Base-by-base conservation (phyloP, 805 yeast genomes). In the Wickerhamiella brachini region DNA sequence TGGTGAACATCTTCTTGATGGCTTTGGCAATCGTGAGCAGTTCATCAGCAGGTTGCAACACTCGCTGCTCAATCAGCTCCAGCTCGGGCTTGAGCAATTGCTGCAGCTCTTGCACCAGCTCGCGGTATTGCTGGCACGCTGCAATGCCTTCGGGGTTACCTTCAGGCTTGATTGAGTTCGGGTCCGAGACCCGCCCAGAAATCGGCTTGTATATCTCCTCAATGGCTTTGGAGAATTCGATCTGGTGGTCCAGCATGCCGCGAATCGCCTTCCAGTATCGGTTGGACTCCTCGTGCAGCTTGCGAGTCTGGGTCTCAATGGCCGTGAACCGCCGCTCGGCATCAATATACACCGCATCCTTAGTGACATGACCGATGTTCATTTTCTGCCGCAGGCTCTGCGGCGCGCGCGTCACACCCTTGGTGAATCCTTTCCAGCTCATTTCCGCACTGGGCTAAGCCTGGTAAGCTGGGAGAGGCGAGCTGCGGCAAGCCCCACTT, bases 291-390 rank as follows among this genome's bases (percentile, higher is more conserved):
- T 84, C 87, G 59, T 88, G 83, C 54, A 93, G 73, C 64, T 86
- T 84, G 70, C 87, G 85, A 39, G 97, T 88, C 67, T 89, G 95
- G 17, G 70, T 65, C 67, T 93, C 98, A 60, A 93, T 73, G 64
- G 90, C 96, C 65, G 84, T 85, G 73, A 93, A 93, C 62, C 98
- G 78, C 67, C 97, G 79, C 68, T 93, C 98, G 6, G 98, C 97
- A 70, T 93, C 98, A 26, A 76, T 77, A 67, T 88, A 93, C 13
- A 93, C 96, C 0, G 95, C 79, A 63, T 93, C 98, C 47, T 70
- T 74, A n/a, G 88, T 80, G 44, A 51, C 53, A 38, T 62, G 62
- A 48, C 70, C 71, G 86, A 87, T 88, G 68, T 93, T 83, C 70
- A 93, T 68, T 75, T 87, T 88, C 68, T 85, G 95, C 59, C 93